phyloP scores from a whole-genome alignment of 2,329 filamentous ascomycete genomes.

The Aspergillus felis region DNA sequence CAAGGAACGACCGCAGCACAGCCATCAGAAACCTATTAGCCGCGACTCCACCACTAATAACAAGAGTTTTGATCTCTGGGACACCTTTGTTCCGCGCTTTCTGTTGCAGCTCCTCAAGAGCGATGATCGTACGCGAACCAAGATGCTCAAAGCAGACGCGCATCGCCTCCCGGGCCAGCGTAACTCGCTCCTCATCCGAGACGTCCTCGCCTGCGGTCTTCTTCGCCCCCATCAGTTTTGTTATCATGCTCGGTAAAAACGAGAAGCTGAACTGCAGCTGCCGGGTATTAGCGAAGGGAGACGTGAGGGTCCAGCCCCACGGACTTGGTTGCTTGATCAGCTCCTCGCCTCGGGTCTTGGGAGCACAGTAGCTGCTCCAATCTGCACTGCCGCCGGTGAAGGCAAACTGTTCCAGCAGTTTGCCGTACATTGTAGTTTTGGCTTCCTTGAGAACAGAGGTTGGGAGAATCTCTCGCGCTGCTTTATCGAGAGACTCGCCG shows the following conservation, averaged over 20 bases:
- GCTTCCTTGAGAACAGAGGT: conserved; percentile 49
- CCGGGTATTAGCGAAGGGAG: conserved; percentile 60
- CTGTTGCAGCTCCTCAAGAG: conserved; percentile 47
- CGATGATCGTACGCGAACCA: conserved; percentile 67
- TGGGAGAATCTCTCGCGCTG: conserved; percentile 72
- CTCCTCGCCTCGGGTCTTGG: conserved; percentile 56
- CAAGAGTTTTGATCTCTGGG: conserved; percentile 56
- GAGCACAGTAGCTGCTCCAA: conserved; percentile 54
- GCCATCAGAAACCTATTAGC: conserved; percentile 74
- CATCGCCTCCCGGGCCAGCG: conserved; percentile 71
- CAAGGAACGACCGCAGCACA: conserved; percentile 59
- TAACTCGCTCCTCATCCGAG: conserved; percentile 57
- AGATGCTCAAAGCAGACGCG: conserved; percentile 83
- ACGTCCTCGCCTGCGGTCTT: conserved; percentile 35
- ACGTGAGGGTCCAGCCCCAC: conserved; percentile 66
- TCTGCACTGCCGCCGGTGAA: conserved; percentile 52
- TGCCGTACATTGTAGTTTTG: conserved; percentile 72
- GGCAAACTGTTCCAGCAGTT: conserved; percentile 72
- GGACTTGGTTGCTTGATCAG: conserved; percentile 46
- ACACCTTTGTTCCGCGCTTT: conserved; percentile 9
- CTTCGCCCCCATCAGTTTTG: conserved; percentile 50
- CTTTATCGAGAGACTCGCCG: conserved; percentile 86
- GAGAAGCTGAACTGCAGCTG: conserved; percentile 70
- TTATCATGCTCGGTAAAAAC: conserved; percentile 63
- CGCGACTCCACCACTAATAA: conserved; percentile 87